Conservation (phyloP, 2,329 filamentous ascomycete species). For the Fusarium camptoceras region DNA sequence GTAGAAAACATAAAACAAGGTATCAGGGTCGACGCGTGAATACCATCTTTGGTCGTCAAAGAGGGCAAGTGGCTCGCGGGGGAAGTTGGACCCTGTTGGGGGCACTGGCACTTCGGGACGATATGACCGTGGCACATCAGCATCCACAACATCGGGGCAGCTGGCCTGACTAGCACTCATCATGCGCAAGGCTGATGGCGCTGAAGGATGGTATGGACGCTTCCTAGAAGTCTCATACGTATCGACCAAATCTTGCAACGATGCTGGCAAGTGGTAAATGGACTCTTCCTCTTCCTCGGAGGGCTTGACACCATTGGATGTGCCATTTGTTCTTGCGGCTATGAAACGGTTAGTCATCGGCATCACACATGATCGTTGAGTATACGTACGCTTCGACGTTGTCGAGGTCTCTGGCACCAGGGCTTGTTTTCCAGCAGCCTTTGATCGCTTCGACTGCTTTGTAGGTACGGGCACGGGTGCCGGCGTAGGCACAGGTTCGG, state of each 20-base stretch:
- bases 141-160: constrained; percentile 80
- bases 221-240: constrained; percentile 88
- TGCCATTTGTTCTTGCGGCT: constrained; percentile 63
- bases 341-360: constrained; percentile 24
- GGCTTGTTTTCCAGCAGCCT: constrained; percentile 59
- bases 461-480: constrained; percentile 46
- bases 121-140: constrained; percentile 86
- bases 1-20: constrained; percentile 98
- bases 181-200: constrained; percentile 77
- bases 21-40: constrained; percentile 90
- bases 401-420: constrained; percentile 57
- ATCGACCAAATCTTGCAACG: constrained; percentile 88
- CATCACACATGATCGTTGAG: neutral
- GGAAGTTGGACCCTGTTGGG: constrained; percentile 82
- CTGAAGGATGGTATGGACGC: constrained; percentile 69
- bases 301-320: constrained; percentile 63
- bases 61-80: constrained; percentile 89
- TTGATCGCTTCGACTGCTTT: constrained; percentile 55
- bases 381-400: constrained; percentile 57
- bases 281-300: constrained; percentile 74
- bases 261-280: constrained; percentile 91
- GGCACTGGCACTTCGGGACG: constrained; percentile 84
- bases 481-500: constrained; percentile 33
- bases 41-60: constrained; percentile 93
- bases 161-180: constrained; percentile 79